phyloP scores from a whole-genome alignment of 345 rosid species.

The Trapa bicornis region DNA sequence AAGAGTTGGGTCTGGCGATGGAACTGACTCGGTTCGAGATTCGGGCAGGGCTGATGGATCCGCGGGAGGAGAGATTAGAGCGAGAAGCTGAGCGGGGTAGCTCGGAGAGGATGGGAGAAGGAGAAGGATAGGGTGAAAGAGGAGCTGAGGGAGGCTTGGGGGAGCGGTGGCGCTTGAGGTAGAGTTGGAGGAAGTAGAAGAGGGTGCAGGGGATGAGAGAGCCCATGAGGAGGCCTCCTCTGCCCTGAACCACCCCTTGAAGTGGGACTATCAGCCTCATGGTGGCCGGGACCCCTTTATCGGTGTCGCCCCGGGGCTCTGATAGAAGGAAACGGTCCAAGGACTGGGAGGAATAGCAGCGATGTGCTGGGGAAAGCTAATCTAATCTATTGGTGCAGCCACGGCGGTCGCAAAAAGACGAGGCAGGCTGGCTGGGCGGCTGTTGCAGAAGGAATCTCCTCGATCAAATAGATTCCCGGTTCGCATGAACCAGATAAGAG shows the following conservation, averaged over 20 bases:
- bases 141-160: conserved; percentile 35
- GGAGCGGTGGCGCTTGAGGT: conserved; percentile 57
- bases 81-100: conserved; percentile 47
- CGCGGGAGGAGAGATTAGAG: conserved; percentile 34
- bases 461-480: too few relatives aligned
- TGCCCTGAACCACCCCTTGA: conserved; percentile 69
- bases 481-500: too few relatives aligned
- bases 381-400: too few relatives aligned
- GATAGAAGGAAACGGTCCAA: not conserved
- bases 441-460: too few relatives aligned
- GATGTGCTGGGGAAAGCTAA: too few relatives aligned
- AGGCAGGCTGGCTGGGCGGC: not conserved
- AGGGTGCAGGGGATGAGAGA: conserved; percentile 83
- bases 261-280: conserved; percentile 83
- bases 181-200: conserved; percentile 61
- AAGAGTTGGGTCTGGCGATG: conserved; percentile 47
- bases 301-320: not conserved
- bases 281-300: not conserved
- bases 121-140: conserved; percentile 17
- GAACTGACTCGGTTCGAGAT: conserved; percentile 42
- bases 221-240: conserved; percentile 71
- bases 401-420: not conserved
- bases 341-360: too few relatives aligned
- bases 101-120: conserved; percentile 24
- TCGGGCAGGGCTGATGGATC: conserved; percentile 43